These are phyloP conservation scores for Coriaria nepalensis DNA, from an alignment of 306 rosid genomes.

Conservation along the genomic window DNA sequence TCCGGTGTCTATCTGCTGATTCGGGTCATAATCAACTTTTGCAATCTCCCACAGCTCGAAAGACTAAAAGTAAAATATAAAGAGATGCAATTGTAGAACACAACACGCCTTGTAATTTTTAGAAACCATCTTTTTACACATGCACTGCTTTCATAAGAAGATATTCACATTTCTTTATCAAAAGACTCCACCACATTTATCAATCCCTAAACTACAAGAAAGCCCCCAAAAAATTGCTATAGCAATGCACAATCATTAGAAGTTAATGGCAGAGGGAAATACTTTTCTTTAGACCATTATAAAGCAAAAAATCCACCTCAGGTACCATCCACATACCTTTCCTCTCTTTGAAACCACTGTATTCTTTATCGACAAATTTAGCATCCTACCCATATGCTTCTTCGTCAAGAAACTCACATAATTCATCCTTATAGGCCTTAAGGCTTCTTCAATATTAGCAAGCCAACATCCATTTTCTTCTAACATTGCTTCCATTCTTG, in stretches of 20 bases:
- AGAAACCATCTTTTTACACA: constrained; percentile 1
- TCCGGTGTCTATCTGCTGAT: too few species aligned
- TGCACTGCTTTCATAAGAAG: background rate
- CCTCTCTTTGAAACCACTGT: constrained; percentile 33
- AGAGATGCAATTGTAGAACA: too few species aligned
- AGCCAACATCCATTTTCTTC: constrained; percentile 7
- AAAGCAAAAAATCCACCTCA: constrained; percentile 45
- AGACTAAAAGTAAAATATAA: too few species aligned
- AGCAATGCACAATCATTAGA: constrained; percentile 20
- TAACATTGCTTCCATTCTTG: constrained; percentile 4
- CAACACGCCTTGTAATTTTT: too few species aligned
- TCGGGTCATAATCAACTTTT: too few species aligned
- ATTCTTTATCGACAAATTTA: constrained; percentile 58
- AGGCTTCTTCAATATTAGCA: constrained; percentile 15
- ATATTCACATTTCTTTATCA: constrained; percentile 2
- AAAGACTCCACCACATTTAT: constrained; percentile 28
- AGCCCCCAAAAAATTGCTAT: background rate
- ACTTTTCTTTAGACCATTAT: constrained; percentile 20
- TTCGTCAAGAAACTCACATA: constrained; percentile 42
- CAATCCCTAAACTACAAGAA: constrained; percentile 28
- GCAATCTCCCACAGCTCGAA: too few species aligned
- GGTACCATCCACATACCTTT: constrained; percentile 47
- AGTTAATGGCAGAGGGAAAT: constrained; percentile 22
- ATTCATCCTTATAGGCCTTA: constrained; percentile 8
- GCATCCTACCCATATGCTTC: constrained; percentile 62